phyloP scores from a whole-genome alignment of 192 early-diverging fungal genomes.

The Blastocladiella britannica region DNA sequence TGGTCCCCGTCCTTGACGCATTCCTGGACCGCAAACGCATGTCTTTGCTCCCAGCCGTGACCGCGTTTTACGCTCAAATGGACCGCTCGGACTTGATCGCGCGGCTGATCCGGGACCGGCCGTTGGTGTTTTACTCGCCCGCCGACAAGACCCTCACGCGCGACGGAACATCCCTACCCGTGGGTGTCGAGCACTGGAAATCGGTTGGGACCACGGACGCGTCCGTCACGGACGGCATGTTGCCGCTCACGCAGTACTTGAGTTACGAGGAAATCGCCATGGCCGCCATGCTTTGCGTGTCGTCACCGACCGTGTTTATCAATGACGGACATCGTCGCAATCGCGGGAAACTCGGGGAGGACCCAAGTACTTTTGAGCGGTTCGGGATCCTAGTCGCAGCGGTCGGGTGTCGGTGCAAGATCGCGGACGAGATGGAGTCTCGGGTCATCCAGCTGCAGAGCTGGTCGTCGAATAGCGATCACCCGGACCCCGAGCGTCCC shows the following conservation, averaged over 20 bases:
- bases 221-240: not conserved
- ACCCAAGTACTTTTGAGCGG: constrained; percentile 1
- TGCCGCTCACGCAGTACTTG: constrained; percentile 12
- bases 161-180: constrained; percentile 1
- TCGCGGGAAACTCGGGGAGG: not conserved
- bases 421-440: constrained; percentile 7
- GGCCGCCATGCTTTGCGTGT: constrained; percentile 10
- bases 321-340: constrained; percentile 12
- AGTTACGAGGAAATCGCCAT: constrained; percentile 16
- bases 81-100: constrained; percentile 3
- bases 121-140: constrained; percentile 8
- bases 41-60: constrained; percentile 4
- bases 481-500: too few species aligned
- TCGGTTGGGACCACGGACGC: not conserved
- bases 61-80: constrained; percentile 5
- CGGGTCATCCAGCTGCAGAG: too few species aligned
- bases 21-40: constrained; percentile 8
- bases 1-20: not conserved
- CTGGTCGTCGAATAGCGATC: too few species aligned
- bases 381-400: constrained; percentile 9
- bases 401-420: constrained; percentile 15
- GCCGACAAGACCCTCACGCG: constrained; percentile 10
- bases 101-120: constrained; percentile 10
- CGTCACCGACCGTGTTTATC: constrained; percentile 12
- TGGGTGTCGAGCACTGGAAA: not conserved